phyloP scores from a whole-genome alignment of 1,139 yeast species.

The Geotrichum citri-aurantii region DNA sequence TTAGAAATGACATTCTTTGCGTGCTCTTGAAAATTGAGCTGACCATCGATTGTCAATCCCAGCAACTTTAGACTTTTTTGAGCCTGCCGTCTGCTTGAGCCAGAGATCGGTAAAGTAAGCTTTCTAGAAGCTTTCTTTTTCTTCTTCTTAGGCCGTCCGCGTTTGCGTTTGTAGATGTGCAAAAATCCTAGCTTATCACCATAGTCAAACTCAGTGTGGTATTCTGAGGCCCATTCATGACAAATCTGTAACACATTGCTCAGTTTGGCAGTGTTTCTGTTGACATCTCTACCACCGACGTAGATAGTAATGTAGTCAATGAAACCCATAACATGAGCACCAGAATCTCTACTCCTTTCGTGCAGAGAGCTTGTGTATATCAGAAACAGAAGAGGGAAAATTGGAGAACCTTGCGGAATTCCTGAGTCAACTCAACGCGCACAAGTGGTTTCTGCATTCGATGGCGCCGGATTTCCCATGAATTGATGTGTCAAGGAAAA shows the following conservation, averaged over 20 bases:
- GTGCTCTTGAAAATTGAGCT: too few relatives aligned
- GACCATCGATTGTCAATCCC: too few relatives aligned
- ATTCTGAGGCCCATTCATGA: background rate
- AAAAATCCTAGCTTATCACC: slow-evolving; percentile 1
- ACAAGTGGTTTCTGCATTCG: too few relatives aligned
- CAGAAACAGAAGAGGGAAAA: slow-evolving; percentile 21
- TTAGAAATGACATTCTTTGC: too few relatives aligned
- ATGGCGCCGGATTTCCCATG: too few relatives aligned
- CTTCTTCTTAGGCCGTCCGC: background rate
- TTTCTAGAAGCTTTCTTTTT: background rate
- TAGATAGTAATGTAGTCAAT: too few relatives aligned
- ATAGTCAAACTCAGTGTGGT: background rate
- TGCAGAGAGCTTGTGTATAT: slow-evolving; percentile 21
- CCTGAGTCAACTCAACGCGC: slow-evolving; percentile 13
- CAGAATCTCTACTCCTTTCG: background rate
- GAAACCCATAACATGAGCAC: too few relatives aligned
- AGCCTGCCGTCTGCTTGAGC: background rate
- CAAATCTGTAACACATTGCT: background rate
- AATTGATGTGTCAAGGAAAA: too few relatives aligned
- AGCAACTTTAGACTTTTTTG: too few relatives aligned
- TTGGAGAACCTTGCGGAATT: slow-evolving; percentile 24
- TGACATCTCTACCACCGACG: too few relatives aligned
- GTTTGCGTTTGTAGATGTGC: background rate
- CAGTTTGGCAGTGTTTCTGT: background rate
- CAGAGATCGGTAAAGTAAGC: background rate